Conservation (phyloP, 176 grass and related monocot species). For the Carex scoparia region DNA sequence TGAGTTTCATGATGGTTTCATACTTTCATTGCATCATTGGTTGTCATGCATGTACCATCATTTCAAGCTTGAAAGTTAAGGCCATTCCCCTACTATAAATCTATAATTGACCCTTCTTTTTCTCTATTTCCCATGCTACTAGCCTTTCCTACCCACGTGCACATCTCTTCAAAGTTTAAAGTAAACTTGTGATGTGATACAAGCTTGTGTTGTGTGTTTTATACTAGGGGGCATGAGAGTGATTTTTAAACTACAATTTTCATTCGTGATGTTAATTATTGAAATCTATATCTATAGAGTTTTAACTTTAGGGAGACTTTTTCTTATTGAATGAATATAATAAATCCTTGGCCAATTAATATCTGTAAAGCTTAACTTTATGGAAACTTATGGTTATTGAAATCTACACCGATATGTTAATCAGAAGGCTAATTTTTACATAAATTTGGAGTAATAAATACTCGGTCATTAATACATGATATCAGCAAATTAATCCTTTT, state of each 20-base stretch:
- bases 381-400: neutral
- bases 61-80: conserved; percentile 2
- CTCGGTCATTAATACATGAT: too few species aligned
- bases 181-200: neutral
- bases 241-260: neutral
- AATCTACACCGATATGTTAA: neutral
- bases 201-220: neutral
- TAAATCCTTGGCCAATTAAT: too few species aligned
- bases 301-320: too few species aligned
- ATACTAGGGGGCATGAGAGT: too few species aligned
- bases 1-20: neutral
- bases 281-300: neutral
- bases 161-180: neutral
- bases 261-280: neutral
- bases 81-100: neutral
- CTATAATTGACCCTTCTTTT: conserved; percentile 5
- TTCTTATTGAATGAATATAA: too few species aligned
- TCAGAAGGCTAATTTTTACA: too few species aligned
- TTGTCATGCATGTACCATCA: neutral
- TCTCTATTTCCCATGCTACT: conserved; percentile 5
- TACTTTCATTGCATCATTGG: neutral
- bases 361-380: too few species aligned
- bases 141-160: neutral
- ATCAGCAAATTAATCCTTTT: too few species aligned
- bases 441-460: too few species aligned